Base-by-base conservation (phyloP, 2,329 filamentous ascomycete genomes). In the Clonostachys byssicola region DNA sequence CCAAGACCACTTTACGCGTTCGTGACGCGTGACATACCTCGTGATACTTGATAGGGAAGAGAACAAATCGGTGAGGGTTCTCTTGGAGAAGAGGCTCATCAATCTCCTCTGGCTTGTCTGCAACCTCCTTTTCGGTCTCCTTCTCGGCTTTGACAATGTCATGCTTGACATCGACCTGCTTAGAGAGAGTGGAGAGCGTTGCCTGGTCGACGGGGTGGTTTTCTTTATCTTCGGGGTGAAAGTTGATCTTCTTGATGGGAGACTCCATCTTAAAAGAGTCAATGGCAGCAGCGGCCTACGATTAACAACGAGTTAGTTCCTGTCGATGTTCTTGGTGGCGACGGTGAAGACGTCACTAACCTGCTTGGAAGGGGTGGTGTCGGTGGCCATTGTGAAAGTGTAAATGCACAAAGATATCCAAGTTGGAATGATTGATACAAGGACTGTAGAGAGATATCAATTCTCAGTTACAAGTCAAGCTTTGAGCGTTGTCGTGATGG, bases 21-120 rank as follows among this genome's bases (percentile, higher is more conserved):
- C 70, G 23, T 64, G 56, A 68, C 68, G 70, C 70, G 73, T 73
- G 57, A 80, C 89, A 72, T 74, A 96, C 92, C 86, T 97, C 92
- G 63, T 97, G 92, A 74, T 97, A 96, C 80, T 96, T 96, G 71
- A 99, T 96, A 56, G 94, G 94, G 75, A 99, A 99, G 52, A 99
- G 81, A 50, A 99, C 94, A 63, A 99, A 99, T 60, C 94, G 89
- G 58, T 95, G 83, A 52, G 91, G 87, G 74, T 99, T 99, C 74
- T 97, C 94, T 67, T 91, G 88, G 7, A 99, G 83, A 45, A 99
- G 78, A 49, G 94, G 94, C 80, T 99, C 94, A 49, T 91, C 81
- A 49, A 80, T 79, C 71, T 96, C 89, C 44, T 87, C 78, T 30
- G 79, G 57, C 71, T 86, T 86, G 64, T 84, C 75, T 18, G 70